phyloP scores from a whole-genome alignment of 805 yeast species.

The Tetrapisispora nanseiensis region DNA sequence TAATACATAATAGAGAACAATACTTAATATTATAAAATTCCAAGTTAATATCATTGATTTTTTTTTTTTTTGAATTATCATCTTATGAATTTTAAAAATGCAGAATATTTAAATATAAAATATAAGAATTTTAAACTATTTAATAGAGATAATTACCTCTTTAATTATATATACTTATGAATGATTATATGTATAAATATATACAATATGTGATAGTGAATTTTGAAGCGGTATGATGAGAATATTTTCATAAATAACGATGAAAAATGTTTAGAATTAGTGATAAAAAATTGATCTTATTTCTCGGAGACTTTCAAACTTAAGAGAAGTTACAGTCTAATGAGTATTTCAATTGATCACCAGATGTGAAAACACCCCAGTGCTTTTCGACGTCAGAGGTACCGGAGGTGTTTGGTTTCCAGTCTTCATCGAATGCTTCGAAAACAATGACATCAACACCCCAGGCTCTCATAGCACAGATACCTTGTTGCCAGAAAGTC shows the following conservation, averaged over 20 bases:
- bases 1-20: neutral
- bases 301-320: neutral
- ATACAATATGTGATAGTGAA: neutral
- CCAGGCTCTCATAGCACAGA: conserved; percentile 93
- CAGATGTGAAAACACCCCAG: conserved; percentile 82
- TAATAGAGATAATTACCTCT: neutral
- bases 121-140: neutral
- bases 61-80: no score
- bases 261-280: neutral
- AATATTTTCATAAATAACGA: neutral
- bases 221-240: neutral
- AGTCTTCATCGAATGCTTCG: conserved; percentile 92
- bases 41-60: no score
- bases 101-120: neutral
- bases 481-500: conserved; percentile 74
- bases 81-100: no score
- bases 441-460: conserved; percentile 87
- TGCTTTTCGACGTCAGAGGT: conserved; percentile 79
- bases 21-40: no score
- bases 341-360: conserved; percentile 37
- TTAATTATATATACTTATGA: neutral
- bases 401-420: conserved; percentile 91
- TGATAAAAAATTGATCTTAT: neutral
- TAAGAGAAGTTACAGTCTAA: conserved; percentile 37
- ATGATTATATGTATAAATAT: neutral